Evolutionary conservation across 768 basidiomycete species (phyloP).

Genomic region (Cytidiella melzeri): DNA sequence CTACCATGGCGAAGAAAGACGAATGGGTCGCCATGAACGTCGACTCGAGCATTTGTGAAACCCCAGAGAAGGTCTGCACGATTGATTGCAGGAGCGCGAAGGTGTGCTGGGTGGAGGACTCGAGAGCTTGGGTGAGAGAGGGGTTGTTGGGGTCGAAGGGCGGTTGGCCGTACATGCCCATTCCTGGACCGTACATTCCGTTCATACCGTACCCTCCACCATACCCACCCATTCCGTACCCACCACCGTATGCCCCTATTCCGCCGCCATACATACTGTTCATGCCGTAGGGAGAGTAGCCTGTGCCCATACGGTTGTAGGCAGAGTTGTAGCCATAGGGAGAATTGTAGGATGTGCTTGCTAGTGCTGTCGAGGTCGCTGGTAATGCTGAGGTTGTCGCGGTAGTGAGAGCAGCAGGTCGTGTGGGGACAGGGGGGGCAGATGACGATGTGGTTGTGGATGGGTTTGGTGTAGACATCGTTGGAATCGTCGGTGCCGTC

Average conservation of each 20-base stretch:
- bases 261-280: conserved; percentile 39
- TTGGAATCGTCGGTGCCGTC: conserved; percentile 22
- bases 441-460: conserved; percentile 18
- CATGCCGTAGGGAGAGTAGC: conserved; percentile 40
- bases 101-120: conserved; percentile 84
- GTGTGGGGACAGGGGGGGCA: conserved; percentile 48
- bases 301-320: conserved; percentile 35
- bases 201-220: conserved; percentile 33
- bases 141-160: conserved; percentile 45
- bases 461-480: conserved; percentile 19
- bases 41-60: conserved; percentile 95
- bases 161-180: conserved; percentile 28
- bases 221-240: conserved; percentile 32
- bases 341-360: conserved; percentile 14
- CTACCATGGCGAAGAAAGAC: conserved; percentile 93
- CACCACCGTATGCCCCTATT: conserved; percentile 20
- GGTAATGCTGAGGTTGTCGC: conserved; percentile 26
- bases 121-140: conserved; percentile 83
- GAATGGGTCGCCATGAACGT: conserved; percentile 98
- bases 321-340: conserved; percentile 24
- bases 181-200: conserved; percentile 38
- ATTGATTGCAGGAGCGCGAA: conserved; percentile 92
- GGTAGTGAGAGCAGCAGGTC: conserved; percentile 46
- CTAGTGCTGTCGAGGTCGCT: conserved; percentile 23
- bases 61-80: conserved; percentile 90